Percentiles rank a stretch among this genome's conserved stretches.
phyloP scores from a whole-genome alignment of 352 stramenopile species.

The Pythium oligandrum region DNA sequence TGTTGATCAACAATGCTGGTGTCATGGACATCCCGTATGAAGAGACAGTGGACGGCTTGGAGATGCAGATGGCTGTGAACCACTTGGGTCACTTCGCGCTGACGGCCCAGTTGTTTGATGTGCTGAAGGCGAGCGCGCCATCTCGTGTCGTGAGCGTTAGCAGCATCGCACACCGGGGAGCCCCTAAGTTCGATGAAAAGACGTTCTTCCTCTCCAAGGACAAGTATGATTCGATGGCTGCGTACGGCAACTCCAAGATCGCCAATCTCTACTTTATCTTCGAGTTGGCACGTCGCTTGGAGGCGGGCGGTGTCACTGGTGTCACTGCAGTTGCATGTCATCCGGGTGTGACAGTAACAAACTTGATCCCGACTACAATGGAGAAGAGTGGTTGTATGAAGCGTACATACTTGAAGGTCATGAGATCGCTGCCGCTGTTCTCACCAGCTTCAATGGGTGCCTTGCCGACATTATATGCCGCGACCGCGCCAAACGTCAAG shows the following conservation, averaged over 20 bases:
- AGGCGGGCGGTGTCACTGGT: constrained; percentile 14
- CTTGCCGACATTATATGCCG: constrained; percentile 38
- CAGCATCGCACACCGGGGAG: constrained; percentile 38
- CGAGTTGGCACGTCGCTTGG: constrained; percentile 33
- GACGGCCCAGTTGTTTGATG: constrained; percentile 15
- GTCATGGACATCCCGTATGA: too few relatives aligned
- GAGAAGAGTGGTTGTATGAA: too few relatives aligned
- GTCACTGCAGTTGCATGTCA: constrained; percentile 24
- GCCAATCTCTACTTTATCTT: constrained; percentile 48
- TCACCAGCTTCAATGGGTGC: constrained; percentile 38
- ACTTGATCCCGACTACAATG: constrained; percentile 4
- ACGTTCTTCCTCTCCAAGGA: constrained; percentile 29
- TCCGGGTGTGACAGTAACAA: constrained; percentile 33
- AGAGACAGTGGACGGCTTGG: too few relatives aligned
- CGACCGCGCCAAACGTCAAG: constrained; percentile 19
- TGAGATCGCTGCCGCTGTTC: constrained; percentile 29
- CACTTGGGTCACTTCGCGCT: constrained; percentile 21
- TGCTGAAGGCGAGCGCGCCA: constrained; percentile 19
- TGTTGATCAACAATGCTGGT: constrained; percentile 26
- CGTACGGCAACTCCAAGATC: constrained; percentile 49
- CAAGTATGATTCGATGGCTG: constrained; percentile 20
- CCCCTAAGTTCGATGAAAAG: constrained; percentile 13
- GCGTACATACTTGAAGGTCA: constrained; percentile 1
- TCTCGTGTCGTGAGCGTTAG: constrained; percentile 28
- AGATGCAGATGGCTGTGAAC: too few relatives aligned